Evolutionary conservation across 345 rosid species (phyloP).

Genomic region (Physaria fendleri): DNA sequence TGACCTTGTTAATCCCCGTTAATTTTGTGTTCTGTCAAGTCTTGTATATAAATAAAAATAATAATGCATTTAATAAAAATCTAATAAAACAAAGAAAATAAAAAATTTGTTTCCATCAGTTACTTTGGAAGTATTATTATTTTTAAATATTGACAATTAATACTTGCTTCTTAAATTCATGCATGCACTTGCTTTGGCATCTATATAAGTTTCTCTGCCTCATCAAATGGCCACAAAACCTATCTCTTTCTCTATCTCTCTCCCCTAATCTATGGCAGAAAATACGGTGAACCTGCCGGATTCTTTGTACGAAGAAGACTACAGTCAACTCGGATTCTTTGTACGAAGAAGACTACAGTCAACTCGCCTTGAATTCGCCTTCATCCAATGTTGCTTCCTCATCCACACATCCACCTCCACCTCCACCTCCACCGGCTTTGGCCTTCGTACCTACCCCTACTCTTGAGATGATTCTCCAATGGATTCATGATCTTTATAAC

Average conservation of each 20-base stretch:
- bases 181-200: not conserved
- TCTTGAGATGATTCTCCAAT: not conserved
- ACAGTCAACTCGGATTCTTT: constrained; percentile 11
- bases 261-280: not conserved
- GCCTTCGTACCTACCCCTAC: not conserved
- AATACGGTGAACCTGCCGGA: constrained; percentile 21
- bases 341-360: constrained; percentile 20
- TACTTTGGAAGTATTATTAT: not conserved
- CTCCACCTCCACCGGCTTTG: not conserved
- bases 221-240: constrained; percentile 11
- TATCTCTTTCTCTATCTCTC: not conserved
- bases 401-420: not conserved
- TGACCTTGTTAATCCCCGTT: too few species aligned
- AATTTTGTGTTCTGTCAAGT: too few species aligned
- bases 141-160: not conserved
- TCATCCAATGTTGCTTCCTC: not conserved
- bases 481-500: constrained; percentile 30
- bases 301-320: constrained; percentile 21
- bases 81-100: not conserved
- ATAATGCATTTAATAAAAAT: not conserved
- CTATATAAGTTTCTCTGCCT: constrained; percentile 16
- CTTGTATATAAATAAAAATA: too few species aligned
- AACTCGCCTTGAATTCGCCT: not conserved
- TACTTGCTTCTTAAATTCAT: constrained; percentile 3
- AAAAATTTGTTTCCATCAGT: not conserved